Evolutionary conservation across 2,329 filamentous ascomycete species (phyloP).

Genomic region (Cercospora nicotianae): DNA sequence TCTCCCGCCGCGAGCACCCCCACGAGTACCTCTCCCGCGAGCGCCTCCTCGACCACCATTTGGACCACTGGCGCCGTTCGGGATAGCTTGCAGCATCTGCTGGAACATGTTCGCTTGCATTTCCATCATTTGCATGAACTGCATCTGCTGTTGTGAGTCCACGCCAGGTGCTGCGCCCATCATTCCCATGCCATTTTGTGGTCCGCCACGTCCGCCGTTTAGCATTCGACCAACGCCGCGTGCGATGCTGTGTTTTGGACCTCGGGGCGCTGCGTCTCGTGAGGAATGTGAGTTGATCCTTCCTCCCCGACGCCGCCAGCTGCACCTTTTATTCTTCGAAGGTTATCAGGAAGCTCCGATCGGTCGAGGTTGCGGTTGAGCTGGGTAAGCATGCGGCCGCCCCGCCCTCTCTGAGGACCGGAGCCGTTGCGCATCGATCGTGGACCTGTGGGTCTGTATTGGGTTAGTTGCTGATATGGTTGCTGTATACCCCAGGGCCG

Average conservation of each 20-base stretch:
- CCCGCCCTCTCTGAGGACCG: slow-evolving; percentile 55
- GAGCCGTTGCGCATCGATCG: slow-evolving; percentile 86
- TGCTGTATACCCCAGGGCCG: not conserved
- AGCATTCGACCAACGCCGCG: slow-evolving; percentile 45
- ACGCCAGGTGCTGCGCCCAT: slow-evolving; percentile 51
- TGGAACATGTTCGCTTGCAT: slow-evolving; percentile 84
- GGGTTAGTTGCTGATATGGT: slow-evolving; percentile 20
- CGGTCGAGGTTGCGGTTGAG: slow-evolving; percentile 72
- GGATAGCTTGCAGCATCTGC: slow-evolving; percentile 54
- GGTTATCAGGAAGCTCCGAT: slow-evolving; percentile 61
- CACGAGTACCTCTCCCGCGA: slow-evolving; percentile 22
- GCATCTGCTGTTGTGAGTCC: slow-evolving; percentile 69
- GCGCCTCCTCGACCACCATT: slow-evolving; percentile 49
- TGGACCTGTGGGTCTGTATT: slow-evolving; percentile 79
- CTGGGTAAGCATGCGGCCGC: slow-evolving; percentile 82
- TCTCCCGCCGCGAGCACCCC: slow-evolving; percentile 17
- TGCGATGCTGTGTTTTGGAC: slow-evolving; percentile 58
- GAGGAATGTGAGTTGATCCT: slow-evolving; percentile 74
- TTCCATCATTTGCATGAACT: slow-evolving; percentile 61
- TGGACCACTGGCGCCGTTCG: slow-evolving; percentile 24
- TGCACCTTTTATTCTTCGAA: slow-evolving; percentile 74
- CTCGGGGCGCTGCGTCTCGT: slow-evolving; percentile 65
- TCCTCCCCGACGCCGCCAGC: slow-evolving; percentile 60
- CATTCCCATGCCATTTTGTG: slow-evolving; percentile 33
- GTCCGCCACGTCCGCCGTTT: slow-evolving; percentile 31